Base-by-base conservation (phyloP, 345 rosid genomes). In the Excoecaria cochinchinensis region DNA sequence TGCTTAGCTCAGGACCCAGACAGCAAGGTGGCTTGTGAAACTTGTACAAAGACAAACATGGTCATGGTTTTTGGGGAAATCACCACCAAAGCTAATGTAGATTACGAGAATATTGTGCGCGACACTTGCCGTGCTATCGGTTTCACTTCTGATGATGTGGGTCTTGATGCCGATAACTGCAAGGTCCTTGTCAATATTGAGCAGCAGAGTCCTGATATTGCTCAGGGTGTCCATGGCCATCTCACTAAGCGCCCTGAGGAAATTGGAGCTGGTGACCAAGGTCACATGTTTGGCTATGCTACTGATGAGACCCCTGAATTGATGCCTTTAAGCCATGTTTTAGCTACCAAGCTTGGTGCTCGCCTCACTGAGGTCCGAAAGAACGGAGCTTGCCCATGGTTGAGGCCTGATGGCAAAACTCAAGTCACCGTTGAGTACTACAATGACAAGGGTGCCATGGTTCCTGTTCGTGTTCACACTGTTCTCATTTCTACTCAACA, bases 41-140 rank as follows among this genome's bases (percentile, higher is more conserved):
- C 62, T 47, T 69, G 73, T 67, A 76, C 73, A 24, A 76, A 76
- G 69, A 76, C 69, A 69, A 69, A 76, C 66, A 48, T 76, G 69
- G 74, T 76, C 31, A 69, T 76, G 78, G 78, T 68, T 48, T 76
- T 76, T 21, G 73, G 78, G 13, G 68, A 76, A 67, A 76, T 75
- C 73, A 75, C 78, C 58, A 68, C 68, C 51, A 68, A 75, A 36
- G 73, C 78, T 31, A 58, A 46, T 47, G 40, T 67, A 19, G 67
- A 75, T 46, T 75, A 75, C 1, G 68, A 75, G 78, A 75, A 58
- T 67, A 57, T 75, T 67, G 73, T 68, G 67, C 60, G 78, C n/a
- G 78, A 75, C 31, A 75, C 73, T 4, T 75, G 59, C 68, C 31
- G 73, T 10, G 16, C 39, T 36, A 75, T 75, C 58, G 73, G 78